A percentile compares a stretch with the other conserved stretches of the same genome.
Evolutionary conservation across 1,284 basidiomycete species (phyloP).

Genomic region (Tausonia pullulans): DNA sequence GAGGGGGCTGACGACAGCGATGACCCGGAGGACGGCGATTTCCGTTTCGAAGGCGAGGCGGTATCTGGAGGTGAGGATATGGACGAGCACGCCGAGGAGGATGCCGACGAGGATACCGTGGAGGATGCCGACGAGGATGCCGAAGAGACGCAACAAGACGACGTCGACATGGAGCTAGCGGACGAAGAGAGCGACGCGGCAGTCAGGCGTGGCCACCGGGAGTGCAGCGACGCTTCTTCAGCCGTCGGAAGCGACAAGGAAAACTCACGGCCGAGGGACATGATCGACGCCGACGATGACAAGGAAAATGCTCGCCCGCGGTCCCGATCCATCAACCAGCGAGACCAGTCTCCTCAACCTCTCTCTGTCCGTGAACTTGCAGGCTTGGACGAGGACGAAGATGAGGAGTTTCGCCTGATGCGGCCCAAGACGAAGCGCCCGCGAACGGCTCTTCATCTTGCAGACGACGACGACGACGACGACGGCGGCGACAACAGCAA

Average conservation of each 20-base stretch:
- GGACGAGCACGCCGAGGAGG: background rate
- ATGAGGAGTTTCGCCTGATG: background rate
- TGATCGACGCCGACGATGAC: constrained; percentile 4
- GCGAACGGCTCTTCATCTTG: background rate
- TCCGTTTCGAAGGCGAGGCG: background rate
- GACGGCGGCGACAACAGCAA: background rate
- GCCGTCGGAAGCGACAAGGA: constrained; percentile 5
- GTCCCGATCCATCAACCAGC: background rate
- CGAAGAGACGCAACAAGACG: background rate
- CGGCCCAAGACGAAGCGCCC: background rate
- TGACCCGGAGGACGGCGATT: constrained; percentile 8
- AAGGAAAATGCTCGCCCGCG: constrained; percentile 1
- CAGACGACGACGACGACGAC: constrained; percentile 1
- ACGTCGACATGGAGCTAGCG: background rate
- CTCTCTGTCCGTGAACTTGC: background rate
- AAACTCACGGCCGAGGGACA: background rate
- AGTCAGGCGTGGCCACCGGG: background rate
- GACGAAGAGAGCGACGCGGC: too few relatives aligned
- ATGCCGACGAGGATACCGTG: constrained; percentile 1
- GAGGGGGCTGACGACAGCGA: constrained; percentile 1
- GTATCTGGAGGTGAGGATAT: background rate
- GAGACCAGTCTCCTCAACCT: background rate
- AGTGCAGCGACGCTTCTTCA: background rate
- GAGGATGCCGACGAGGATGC: background rate
- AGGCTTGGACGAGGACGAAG: constrained; percentile 9